Percentiles rank a stretch among this genome's conserved stretches.
These are phyloP conservation scores for Phallus indusiatus DNA, from an alignment of 768 basidiomycete species.

Conservation along the genomic window DNA sequence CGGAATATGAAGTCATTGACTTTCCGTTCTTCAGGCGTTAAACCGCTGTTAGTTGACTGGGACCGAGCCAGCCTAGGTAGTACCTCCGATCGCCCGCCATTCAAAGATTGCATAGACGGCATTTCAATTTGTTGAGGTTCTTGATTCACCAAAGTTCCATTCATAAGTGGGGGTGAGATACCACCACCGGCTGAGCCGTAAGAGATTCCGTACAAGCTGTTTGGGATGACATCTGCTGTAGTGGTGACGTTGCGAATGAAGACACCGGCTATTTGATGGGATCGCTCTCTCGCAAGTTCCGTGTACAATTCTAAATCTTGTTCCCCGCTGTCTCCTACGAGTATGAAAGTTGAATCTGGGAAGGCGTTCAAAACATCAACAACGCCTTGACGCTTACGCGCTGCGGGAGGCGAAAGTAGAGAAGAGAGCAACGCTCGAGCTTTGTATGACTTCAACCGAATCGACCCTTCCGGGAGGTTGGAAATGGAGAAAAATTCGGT, in stretches of 20 bases:
- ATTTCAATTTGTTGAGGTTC: neutral
- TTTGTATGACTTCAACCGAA: constrained; percentile 78
- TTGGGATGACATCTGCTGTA: constrained; percentile 15
- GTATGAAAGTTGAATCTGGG: constrained; percentile 63
- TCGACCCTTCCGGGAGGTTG: constrained; percentile 62
- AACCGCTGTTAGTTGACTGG: neutral
- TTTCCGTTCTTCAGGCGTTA: constrained; percentile 47
- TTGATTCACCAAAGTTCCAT: constrained; percentile 4
- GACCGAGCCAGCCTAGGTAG: neutral
- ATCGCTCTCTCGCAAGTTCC: constrained; percentile 58
- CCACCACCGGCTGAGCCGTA: neutral
- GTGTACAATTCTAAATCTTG: constrained; percentile 92
- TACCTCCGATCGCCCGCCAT: neutral
- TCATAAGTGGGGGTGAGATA: neutral
- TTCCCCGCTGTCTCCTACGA: constrained; percentile 90
- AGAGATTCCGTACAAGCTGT: neutral
- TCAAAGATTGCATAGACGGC: neutral
- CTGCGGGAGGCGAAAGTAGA: constrained; percentile 71
- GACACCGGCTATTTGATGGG: constrained; percentile 63
- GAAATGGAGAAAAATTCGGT: constrained; percentile 66
- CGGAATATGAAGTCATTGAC: constrained; percentile 51
- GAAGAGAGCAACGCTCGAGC: constrained; percentile 77
- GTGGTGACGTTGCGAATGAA: constrained; percentile 72
- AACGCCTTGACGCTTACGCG: constrained; percentile 73
- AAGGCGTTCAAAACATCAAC: constrained; percentile 72